These are phyloP conservation scores for Phaeosphaeria sp. DNA, from an alignment of 2,329 filamentous ascomycete species.

Conservation along the genomic window DNA sequence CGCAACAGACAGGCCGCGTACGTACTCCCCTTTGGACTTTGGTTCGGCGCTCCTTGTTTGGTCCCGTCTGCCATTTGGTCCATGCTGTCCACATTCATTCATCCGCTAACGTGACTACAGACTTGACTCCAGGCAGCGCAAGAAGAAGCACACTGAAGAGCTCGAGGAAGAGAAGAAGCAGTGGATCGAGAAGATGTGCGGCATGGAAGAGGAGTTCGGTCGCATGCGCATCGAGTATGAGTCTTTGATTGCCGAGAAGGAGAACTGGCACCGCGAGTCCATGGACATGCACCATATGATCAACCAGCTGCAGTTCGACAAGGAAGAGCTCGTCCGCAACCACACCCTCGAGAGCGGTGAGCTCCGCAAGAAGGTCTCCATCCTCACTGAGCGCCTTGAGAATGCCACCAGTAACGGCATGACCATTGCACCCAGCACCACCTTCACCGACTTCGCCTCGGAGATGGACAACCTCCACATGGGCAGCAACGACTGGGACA, in stretches of 20 bases:
- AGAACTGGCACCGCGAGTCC: constrained; percentile 75
- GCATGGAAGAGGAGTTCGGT: constrained; percentile 79
- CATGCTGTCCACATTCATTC: constrained; percentile 27
- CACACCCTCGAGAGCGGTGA: constrained; percentile 92
- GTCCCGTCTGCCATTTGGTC: constrained; percentile 41
- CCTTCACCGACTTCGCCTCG: constrained; percentile 74
- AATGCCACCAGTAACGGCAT: constrained; percentile 54
- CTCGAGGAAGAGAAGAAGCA: constrained; percentile 97
- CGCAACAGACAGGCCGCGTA: constrained; percentile 97
- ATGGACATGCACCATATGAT: constrained; percentile 78
- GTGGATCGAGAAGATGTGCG: constrained; percentile 76
- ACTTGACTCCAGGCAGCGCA: constrained; percentile 94
- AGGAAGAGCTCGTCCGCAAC: constrained; percentile 86
- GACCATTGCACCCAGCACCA: constrained; percentile 62
- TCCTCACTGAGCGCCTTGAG: constrained; percentile 78
- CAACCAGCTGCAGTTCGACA: constrained; percentile 80
- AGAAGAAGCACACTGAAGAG: constrained; percentile 97
- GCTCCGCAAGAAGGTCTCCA: constrained; percentile 88
- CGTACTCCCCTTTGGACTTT: constrained; percentile 56
- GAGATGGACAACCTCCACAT: constrained; percentile 87
- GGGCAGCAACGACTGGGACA: constrained; percentile 79
- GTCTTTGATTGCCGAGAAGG: constrained; percentile 58
- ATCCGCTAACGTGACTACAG: constrained; percentile 59
- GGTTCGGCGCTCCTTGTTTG: constrained; percentile 39
- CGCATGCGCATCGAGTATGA: constrained; percentile 69